Evolutionary conservation across 495 filamentous ascomycete genomes (phyloP).

Genomic region (Staphylotrichum longicolle): DNA sequence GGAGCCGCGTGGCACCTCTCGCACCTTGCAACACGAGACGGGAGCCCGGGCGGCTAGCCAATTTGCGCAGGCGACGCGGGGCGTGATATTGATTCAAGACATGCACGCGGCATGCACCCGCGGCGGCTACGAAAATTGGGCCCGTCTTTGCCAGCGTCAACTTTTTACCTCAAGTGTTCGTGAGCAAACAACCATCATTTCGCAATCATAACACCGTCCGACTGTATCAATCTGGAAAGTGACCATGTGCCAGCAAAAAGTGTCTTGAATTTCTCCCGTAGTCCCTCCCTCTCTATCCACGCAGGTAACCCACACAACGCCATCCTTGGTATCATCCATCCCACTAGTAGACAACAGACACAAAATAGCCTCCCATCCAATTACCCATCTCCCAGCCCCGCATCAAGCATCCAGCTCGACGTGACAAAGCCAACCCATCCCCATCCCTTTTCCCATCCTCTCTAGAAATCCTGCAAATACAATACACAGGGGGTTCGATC

Average conservation of each 20-base stretch:
- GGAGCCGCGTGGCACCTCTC: neutral
- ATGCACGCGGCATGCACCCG: neutral
- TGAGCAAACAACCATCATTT: too few relatives aligned
- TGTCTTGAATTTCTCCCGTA: neutral
- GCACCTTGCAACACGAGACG: neutral
- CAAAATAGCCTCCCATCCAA: neutral
- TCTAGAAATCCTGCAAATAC: neutral
- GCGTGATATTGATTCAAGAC: constrained; percentile 9
- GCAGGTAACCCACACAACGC: neutral
- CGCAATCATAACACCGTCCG: too few relatives aligned
- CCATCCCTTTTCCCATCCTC: neutral
- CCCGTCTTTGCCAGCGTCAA: neutral
- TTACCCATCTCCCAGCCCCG: constrained; percentile 3
- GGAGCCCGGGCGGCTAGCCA: constrained; percentile 4
- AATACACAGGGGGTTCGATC: neutral
- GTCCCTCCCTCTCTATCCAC: neutral
- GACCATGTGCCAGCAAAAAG: neutral
- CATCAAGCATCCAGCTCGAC: constrained; percentile 18
- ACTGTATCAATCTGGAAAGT: too few relatives aligned
- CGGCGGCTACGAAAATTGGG: constrained; percentile 5
- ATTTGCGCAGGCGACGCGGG: neutral
- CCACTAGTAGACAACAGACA: neutral
- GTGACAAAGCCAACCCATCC: neutral
- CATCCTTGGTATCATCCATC: constrained; percentile 4
- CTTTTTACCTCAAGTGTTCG: too few relatives aligned